A percentile compares a stretch with the other conserved stretches of the same genome.
phyloP scores from a whole-genome alignment of 2,329 filamentous ascomycete genomes.

The Whalleya microplaca region DNA sequence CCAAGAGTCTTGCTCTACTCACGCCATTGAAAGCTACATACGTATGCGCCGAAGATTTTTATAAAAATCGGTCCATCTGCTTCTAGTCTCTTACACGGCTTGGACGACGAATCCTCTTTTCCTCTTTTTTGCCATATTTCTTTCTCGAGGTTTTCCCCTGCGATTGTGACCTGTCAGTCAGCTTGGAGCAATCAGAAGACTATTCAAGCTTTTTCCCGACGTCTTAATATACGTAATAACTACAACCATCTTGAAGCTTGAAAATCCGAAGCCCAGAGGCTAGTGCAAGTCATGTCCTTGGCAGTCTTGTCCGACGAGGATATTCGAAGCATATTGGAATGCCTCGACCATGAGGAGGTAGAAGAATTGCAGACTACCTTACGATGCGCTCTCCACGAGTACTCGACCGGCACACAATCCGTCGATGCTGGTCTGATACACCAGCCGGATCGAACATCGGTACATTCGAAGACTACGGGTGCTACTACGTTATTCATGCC shows the following conservation, averaged over 20 bases:
- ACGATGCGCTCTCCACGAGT: slow-evolving; percentile 60
- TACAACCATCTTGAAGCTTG: background rate
- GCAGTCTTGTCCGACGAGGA: slow-evolving; percentile 62
- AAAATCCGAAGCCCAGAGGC: slow-evolving; percentile 6
- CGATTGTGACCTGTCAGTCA: background rate
- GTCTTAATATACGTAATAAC: slow-evolving; percentile 1
- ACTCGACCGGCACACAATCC: slow-evolving; percentile 58
- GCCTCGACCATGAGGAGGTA: slow-evolving; percentile 55
- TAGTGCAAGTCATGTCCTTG: slow-evolving; percentile 52
- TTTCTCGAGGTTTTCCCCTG: background rate
- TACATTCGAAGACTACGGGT: slow-evolving; percentile 52
- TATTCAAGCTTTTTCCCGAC: background rate
- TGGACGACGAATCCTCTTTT: background rate
- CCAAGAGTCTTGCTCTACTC: background rate
- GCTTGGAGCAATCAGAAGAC: background rate
- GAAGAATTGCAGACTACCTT: slow-evolving; percentile 54
- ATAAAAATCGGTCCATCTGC: too few species aligned
- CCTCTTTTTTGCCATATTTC: background rate
- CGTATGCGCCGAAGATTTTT: too few species aligned
- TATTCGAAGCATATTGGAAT: slow-evolving; percentile 58
- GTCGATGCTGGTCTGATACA: slow-evolving; percentile 51
- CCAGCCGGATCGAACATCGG: slow-evolving; percentile 57
- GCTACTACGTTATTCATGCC: slow-evolving; percentile 76
- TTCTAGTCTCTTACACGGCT: background rate
- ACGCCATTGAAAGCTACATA: background rate